phyloP scores from a whole-genome alignment of 139 green algal genomes.

The Nannochloris sp. region DNA sequence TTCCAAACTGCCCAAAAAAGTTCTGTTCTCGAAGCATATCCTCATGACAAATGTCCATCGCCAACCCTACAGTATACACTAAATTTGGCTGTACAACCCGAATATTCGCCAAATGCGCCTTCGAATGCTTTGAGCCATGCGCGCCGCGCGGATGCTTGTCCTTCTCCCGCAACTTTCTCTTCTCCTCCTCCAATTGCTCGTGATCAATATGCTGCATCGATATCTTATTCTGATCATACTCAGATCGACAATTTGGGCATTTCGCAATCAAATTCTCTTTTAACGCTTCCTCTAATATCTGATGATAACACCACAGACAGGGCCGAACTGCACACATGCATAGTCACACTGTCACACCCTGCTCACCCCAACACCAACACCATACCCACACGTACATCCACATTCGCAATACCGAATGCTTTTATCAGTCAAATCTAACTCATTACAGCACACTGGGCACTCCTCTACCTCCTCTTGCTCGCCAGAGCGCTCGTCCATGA shows the following conservation, averaged over 20 bases:
- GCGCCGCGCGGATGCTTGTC: constrained; percentile 19
- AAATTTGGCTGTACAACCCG: constrained; percentile 87
- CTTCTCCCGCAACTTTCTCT: constrained; percentile 32
- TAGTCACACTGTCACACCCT: not conserved
- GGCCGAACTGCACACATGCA: constrained; percentile 32
- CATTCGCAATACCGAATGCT: constrained; percentile 65
- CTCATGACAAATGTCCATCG: constrained; percentile 70
- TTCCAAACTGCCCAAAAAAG: constrained; percentile 83
- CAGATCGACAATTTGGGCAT: constrained; percentile 74
- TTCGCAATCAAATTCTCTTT: constrained; percentile 51
- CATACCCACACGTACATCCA: constrained; percentile 45
- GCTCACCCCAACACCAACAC: not conserved
- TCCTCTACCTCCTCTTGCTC: not conserved
- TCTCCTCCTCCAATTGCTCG: constrained; percentile 38
- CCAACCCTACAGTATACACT: constrained; percentile 82
- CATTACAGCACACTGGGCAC: constrained; percentile 71
- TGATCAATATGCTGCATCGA: constrained; percentile 35
- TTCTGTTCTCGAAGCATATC: constrained; percentile 47
- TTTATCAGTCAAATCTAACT: constrained; percentile 73
- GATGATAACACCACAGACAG: constrained; percentile 75
- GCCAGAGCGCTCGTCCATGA: not conserved
- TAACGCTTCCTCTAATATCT: constrained; percentile 71
- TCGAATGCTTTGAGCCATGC: not conserved
- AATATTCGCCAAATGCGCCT: constrained; percentile 51
- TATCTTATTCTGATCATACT: constrained; percentile 75